phyloP scores from a whole-genome alignment of 768 basidiomycete species.

The Panaeolus cyanescens region DNA sequence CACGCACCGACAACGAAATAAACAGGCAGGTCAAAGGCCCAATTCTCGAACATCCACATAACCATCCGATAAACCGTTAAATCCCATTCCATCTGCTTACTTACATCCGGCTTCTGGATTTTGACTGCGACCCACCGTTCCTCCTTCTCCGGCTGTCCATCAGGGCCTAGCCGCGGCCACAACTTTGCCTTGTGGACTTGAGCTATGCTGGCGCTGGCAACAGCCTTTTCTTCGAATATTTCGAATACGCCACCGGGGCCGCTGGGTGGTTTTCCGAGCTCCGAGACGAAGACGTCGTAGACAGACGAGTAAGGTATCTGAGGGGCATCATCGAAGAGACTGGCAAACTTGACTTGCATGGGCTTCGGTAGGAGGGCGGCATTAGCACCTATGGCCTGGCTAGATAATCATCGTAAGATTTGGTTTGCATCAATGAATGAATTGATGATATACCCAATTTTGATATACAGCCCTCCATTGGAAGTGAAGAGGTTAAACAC shows the following conservation, averaged over 20 bases:
- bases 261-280: constrained; percentile 67
- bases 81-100: constrained; percentile 86
- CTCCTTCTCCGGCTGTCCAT: constrained; percentile 34
- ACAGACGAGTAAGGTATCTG: constrained; percentile 77
- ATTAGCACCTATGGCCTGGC: constrained; percentile 84
- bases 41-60: constrained; percentile 80
- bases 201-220: constrained; percentile 90
- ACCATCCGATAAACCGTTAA: constrained; percentile 67
- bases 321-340: constrained; percentile 87
- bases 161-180: constrained; percentile 37
- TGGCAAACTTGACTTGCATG: constrained; percentile 80
- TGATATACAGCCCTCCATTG: constrained; percentile 87
- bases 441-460: constrained; percentile 53
- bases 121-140: constrained; percentile 88
- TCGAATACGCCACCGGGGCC: constrained; percentile 78
- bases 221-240: constrained; percentile 71
- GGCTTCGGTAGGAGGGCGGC: constrained; percentile 82
- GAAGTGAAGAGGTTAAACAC: constrained; percentile 75
- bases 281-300: constrained; percentile 62
- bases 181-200: constrained; percentile 84
- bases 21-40: constrained; percentile 84
- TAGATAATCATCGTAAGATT: constrained; percentile 21
- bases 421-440: neutral
- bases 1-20: constrained; percentile 75
- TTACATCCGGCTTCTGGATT: constrained; percentile 87